Percentiles rank a stretch among this genome's conserved stretches.
Conservation (phyloP, 495 filamentous ascomycete species). For the Clohesyomyces aquaticus region DNA sequence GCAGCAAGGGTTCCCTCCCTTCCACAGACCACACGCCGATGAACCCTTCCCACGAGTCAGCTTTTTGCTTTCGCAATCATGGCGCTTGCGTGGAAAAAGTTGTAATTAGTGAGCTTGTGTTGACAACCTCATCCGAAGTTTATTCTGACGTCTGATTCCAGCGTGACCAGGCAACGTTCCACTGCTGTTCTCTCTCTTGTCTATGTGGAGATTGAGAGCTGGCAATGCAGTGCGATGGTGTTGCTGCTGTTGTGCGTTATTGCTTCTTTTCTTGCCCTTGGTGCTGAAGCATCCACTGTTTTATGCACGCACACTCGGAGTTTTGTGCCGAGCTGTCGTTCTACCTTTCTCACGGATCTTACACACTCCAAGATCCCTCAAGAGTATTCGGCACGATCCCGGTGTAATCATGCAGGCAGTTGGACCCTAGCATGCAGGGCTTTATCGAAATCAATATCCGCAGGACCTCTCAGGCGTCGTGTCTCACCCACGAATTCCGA, state of each 20-base stretch:
- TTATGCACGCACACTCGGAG: too few species aligned
- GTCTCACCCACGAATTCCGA: neutral
- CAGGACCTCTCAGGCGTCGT: neutral
- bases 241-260: constrained; percentile 1
- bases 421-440: neutral
- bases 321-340: too few species aligned
- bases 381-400: too few species aligned
- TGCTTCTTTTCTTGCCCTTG: neutral
- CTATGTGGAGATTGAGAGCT: neutral
- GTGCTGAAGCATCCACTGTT: too few species aligned
- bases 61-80: too few species aligned
- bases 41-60: too few species aligned
- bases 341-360: too few species aligned
- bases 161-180: too few species aligned
- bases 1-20: too few species aligned
- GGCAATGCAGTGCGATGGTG: neutral
- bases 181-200: neutral
- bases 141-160: neutral
- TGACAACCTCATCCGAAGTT: neutral
- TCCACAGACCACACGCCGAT: too few species aligned
- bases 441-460: neutral
- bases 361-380: too few species aligned
- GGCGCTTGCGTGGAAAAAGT: neutral
- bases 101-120: neutral
- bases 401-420: too few species aligned